Conservation (phyloP, 2,329 filamentous ascomycete species). For the Herpotrichia juniperi region DNA sequence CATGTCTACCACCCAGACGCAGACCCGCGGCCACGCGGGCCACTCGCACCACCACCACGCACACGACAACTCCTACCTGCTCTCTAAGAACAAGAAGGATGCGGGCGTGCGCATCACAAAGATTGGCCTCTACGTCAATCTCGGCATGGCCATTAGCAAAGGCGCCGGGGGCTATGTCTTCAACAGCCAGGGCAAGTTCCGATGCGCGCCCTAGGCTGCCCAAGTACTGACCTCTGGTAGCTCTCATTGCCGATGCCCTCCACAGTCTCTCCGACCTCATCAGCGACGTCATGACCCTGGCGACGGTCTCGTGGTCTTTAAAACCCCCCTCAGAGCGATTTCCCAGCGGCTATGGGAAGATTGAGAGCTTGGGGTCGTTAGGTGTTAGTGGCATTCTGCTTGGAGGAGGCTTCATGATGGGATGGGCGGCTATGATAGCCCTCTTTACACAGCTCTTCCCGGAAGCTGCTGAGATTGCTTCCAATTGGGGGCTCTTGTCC, state of each 20-base stretch:
- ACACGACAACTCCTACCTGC: constrained; percentile 84
- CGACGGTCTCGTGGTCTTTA: constrained; percentile 92
- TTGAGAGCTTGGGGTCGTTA: constrained; percentile 93
- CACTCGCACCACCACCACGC: constrained; percentile 74
- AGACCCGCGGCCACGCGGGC: constrained; percentile 43
- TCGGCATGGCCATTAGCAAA: constrained; percentile 93
- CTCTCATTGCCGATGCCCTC: constrained; percentile 90
- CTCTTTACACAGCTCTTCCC: constrained; percentile 59
- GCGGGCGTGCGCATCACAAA: constrained; percentile 92
- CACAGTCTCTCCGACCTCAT: constrained; percentile 95
- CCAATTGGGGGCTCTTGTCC: constrained; percentile 51
- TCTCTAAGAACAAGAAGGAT: constrained; percentile 84
- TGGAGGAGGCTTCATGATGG: constrained; percentile 90
- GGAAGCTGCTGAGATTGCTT: constrained; percentile 50
- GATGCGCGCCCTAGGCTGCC: background rate
- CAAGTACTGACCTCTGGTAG: constrained; percentile 44
- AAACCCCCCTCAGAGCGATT: constrained; percentile 83
- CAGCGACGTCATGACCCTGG: constrained; percentile 91
- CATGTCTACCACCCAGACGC: constrained; percentile 34
- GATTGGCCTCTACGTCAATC: constrained; percentile 85
- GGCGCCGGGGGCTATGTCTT: constrained; percentile 91
- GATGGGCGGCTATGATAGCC: constrained; percentile 67
- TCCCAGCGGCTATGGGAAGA: constrained; percentile 91
- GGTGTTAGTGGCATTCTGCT: constrained; percentile 93
- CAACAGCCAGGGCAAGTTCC: constrained; percentile 73